Evolutionary conservation across 2,329 filamentous ascomycete species (phyloP), one percentile per base, ranked within the genome.

Genomic region (Sporothrix mexicana): DNA sequence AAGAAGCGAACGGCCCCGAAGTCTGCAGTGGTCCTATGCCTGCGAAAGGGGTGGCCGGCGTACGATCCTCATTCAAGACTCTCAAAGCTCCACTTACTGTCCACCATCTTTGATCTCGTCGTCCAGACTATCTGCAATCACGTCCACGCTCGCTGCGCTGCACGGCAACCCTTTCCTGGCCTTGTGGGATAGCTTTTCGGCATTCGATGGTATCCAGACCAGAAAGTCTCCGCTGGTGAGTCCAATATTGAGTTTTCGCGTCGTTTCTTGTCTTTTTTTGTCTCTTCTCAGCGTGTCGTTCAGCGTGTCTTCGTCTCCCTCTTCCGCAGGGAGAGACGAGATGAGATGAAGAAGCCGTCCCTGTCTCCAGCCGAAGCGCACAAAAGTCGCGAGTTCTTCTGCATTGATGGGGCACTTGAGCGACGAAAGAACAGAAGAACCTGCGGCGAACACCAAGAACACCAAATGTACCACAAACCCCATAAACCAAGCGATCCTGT

Each of bases 271-370:
- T 53, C 51, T 20, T 7, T 17, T 53, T 53, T 7, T 36, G 30
- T 36, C 30, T 36, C 7, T 36, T 36, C 30, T 36, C 5, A 36
- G 30, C 30, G n/a, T n/a, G n/a, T n/a, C n/a, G n/a, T 69, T 43
- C 10, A 55, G 15, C 36, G 23, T 55, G 25, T 43, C 15, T 25
- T 57, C 17, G 23, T n/a, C 10, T 47, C 6, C n/a, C 25, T 59
- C 41, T 43, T 45, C 68, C 67, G 41, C 51, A 59, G 68, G 68
- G 53, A 59, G 68, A 47, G 64, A 36, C 23, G 17, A 36, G 53
- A 70, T 49, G 68, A 70, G 68, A 70, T 70, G 68, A 70, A 70
- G 53, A 70, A 59, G 68, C 23, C 61, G 61, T 64, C 61, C 61
- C 61, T 66, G 47, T 47, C 61, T 47, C 25, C 61, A 47, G 30